These are phyloP conservation scores for Cystobasidium ongulense DNA, from an alignment of 768 basidiomycete species.

Conservation along the genomic window DNA sequence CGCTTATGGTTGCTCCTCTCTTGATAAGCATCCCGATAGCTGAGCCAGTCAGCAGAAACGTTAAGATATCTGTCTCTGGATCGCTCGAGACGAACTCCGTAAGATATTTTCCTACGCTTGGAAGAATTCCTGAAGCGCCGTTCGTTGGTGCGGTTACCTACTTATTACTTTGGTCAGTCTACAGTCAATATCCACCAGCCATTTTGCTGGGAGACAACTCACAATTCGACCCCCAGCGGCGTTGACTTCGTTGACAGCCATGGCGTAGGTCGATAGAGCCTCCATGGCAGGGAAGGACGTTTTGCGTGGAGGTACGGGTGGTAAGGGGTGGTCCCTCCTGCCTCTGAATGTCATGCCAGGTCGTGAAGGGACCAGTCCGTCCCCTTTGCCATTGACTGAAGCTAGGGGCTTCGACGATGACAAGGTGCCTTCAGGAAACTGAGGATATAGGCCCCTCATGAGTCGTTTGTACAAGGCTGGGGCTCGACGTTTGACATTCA, in stretches of 20 bases:
- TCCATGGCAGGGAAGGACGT: constrained; percentile 88
- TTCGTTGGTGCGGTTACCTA: constrained; percentile 55
- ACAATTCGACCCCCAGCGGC: constrained; percentile 88
- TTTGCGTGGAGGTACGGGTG: constrained; percentile 47
- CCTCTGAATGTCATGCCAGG: not conserved
- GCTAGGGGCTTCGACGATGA: not conserved
- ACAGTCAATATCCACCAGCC: no score
- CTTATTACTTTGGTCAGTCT: no score
- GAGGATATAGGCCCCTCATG: constrained; percentile 37
- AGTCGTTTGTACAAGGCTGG: constrained; percentile 68
- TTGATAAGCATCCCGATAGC: constrained; percentile 92
- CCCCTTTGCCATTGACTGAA: not conserved
- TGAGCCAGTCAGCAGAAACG: constrained; percentile 69
- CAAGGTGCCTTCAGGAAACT: not conserved
- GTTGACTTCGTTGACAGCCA: constrained; percentile 86
- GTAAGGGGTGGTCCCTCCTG: constrained; percentile 31
- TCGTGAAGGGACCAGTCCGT: not conserved
- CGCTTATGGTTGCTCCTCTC: constrained; percentile 90
- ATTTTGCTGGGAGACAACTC: no score
- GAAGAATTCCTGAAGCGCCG: constrained; percentile 85
- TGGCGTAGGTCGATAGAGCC: constrained; percentile 76
- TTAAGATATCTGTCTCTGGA: constrained; percentile 74
- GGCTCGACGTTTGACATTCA: constrained; percentile 69
- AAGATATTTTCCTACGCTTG: constrained; percentile 56
- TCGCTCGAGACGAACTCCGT: constrained; percentile 78